Conservation (phyloP, 768 basidiomycete genomes). For the Boletus subcaerulescens region DNA sequence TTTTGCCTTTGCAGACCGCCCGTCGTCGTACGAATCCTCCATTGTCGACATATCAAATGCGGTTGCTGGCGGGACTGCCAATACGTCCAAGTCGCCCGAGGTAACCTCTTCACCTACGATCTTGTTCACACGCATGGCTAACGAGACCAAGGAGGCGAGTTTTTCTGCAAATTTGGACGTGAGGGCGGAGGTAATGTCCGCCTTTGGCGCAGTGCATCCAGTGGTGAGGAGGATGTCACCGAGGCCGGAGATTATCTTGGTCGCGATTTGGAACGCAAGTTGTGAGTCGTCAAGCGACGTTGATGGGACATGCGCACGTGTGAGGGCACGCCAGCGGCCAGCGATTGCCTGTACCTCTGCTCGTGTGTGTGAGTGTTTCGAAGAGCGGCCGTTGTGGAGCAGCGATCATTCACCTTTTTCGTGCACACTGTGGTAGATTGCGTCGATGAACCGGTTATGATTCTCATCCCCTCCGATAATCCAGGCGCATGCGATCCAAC, state of each 20-base stretch:
- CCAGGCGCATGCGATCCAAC: constrained; percentile 30
- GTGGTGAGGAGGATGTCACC: constrained; percentile 29
- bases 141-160: constrained; percentile 40
- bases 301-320: constrained; percentile 31
- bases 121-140: constrained; percentile 48
- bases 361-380: neutral
- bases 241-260: constrained; percentile 25
- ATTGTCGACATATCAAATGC: constrained; percentile 25
- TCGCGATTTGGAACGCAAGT: constrained; percentile 21
- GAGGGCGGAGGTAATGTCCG: constrained; percentile 38
- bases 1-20: constrained; percentile 6
- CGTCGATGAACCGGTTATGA: constrained; percentile 21
- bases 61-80: constrained; percentile 23
- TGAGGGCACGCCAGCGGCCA: constrained; percentile 44
- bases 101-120: constrained; percentile 31
- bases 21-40: constrained; percentile 35
- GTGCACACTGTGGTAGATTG: constrained; percentile 34
- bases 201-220: constrained; percentile 22
- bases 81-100: constrained; percentile 32
- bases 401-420: constrained; percentile 31
- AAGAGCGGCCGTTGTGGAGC: neutral
- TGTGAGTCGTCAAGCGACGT: constrained; percentile 21
- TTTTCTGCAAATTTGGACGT: constrained; percentile 42
- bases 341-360: constrained; percentile 44
- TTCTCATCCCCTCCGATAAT: constrained; percentile 28